A percentile compares a stretch with the other conserved stretches of the same genome.
phyloP scores from a whole-genome alignment of 305 asterid species.

The Fraxinus latifolia region DNA sequence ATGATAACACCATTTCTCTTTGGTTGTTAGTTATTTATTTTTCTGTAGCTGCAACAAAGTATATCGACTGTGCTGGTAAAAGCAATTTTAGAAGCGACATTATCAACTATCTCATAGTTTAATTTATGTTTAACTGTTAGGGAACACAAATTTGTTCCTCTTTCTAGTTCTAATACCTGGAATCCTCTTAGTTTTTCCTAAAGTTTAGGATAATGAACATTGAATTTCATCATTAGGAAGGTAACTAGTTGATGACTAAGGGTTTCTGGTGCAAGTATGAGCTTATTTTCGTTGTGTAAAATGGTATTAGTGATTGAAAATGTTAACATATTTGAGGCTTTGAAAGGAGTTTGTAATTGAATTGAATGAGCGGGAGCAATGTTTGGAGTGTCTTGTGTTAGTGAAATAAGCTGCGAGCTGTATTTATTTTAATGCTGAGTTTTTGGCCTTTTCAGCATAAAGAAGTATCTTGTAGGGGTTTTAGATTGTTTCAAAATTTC shows the following conservation, averaged over 20 bases:
- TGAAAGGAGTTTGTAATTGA: neutral
- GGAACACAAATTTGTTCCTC: neutral
- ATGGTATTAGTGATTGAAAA: neutral
- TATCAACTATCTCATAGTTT: neutral
- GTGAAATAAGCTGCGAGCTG: neutral
- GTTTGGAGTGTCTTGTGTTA: neutral
- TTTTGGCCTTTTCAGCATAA: constrained; percentile 2
- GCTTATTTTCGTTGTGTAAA: neutral
- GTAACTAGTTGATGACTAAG: neutral
- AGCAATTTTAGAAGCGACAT: neutral
- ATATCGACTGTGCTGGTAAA: neutral
- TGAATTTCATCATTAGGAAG: neutral
- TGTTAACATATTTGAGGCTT: neutral
- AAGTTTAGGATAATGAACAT: neutral
- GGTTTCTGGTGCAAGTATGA: neutral
- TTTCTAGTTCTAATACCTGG: neutral
- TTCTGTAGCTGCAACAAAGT: neutral
- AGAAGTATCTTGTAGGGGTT: constrained; percentile 1
- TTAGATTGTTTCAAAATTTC: neutral
- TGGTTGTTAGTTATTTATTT: neutral
- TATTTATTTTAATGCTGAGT: neutral
- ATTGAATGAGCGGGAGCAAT: neutral
- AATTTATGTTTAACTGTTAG: neutral
- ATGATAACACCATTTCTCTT: neutral
- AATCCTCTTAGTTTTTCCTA: neutral